Evolutionary conservation across 768 basidiomycete genomes (phyloP), one percentile per base, ranked within the genome.

Genomic region (Sporobolomyces pararoseus): DNA sequence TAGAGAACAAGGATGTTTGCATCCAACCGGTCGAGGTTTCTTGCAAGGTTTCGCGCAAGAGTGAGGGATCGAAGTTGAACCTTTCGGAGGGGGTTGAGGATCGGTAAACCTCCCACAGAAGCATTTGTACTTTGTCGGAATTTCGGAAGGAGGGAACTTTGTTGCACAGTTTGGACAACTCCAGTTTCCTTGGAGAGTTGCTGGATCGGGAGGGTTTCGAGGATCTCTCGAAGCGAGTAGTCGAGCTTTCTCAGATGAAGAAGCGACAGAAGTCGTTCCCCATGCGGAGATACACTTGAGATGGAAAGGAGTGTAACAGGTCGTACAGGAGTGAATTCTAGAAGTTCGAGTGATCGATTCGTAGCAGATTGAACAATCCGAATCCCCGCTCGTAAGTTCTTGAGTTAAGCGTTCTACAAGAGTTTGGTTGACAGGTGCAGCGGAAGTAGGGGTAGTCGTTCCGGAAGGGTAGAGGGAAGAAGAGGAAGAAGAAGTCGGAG

Each of bases 131-230:
- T 76, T 59, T 14, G 32, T 72, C 70, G 57, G 74, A 50, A 75
- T 47, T n/a, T 68, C 46, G 17, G 31, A 31, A 13, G 73, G 59
- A 1, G 60, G 2, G 58, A 70, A 65, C 66, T 86, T 87, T 1
- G 86, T 85, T 76, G 94, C 92, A 81, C 95, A 98, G 0, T 90
- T 91, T 0, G 95, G 95, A 79, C 95, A 98, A 61, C 88, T 83
- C 95, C 95, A 98, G 77, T 90, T 87, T 0, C 88, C 91, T 19
- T 80, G 81, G 63, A 83, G 82, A 67, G 17, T 87, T 75, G 46
- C 6, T 0, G 62, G 63, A 9, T 51, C 35, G 57, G 77, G 88
- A 87, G 57, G 71, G 52, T 77, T 76, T 35, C 62, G 35, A 2
- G 58, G 39, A 44, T 64, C 65, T 47, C 70, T 52, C 9, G 60